phyloP scores from a whole-genome alignment of 345 rosid species.

The Corchorus capsularis region DNA sequence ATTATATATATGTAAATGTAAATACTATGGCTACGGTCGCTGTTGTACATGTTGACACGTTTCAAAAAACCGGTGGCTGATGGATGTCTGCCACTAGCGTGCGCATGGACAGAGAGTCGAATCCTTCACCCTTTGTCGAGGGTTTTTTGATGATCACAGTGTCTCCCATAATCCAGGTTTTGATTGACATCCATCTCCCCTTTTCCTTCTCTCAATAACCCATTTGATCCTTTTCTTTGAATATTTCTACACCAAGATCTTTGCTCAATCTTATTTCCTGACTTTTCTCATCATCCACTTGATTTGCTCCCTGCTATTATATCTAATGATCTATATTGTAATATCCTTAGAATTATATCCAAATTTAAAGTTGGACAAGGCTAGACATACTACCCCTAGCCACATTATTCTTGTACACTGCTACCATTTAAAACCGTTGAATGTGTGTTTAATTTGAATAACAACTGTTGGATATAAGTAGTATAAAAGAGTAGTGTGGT shows the following conservation, averaged over 20 bases:
- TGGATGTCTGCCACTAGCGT: constrained; percentile 38
- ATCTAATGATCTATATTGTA: background rate
- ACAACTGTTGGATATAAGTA: too few relatives aligned
- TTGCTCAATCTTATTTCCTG: background rate
- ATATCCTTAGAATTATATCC: too few relatives aligned
- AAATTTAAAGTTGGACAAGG: too few relatives aligned
- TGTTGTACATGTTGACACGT: constrained; percentile 9
- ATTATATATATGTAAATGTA: too few relatives aligned
- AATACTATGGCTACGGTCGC: constrained; percentile 15
- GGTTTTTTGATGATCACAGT: constrained; percentile 10
- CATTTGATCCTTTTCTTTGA: constrained; percentile 2
- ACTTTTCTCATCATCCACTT: background rate
- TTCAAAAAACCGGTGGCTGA: background rate
- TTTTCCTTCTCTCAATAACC: background rate
- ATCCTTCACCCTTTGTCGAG: constrained; percentile 3
- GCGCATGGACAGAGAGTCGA: constrained; percentile 24
- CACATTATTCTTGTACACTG: too few relatives aligned
- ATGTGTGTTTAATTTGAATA: too few relatives aligned
- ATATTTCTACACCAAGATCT: background rate
- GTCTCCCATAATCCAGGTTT: constrained; percentile 34
- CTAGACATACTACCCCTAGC: too few relatives aligned
- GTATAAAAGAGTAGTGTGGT: too few relatives aligned
- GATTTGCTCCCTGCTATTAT: background rate
- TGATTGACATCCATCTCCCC: constrained; percentile 19
- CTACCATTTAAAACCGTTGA: too few relatives aligned